A percentile compares a stretch with the other conserved stretches of the same genome.
Conservation (phyloP, 2,329 filamentous ascomycete genomes). For the Neurospora crassa region DNA sequence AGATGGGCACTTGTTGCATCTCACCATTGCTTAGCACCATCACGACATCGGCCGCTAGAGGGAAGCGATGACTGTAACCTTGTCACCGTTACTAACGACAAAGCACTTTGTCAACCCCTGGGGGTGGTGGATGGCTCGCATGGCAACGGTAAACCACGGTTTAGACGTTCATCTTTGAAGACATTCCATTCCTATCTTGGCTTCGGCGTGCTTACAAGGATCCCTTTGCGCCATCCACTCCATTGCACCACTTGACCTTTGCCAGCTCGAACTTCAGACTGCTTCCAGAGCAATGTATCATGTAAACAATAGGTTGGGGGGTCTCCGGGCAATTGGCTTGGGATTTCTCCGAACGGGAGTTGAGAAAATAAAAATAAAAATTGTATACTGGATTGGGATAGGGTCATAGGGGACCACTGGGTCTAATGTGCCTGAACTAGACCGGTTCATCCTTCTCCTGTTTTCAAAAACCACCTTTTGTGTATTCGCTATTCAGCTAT, state of each 20-base stretch:
- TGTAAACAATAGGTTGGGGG: not conserved
- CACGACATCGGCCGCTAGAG: not conserved
- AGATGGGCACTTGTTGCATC: not conserved
- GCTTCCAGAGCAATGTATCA: not conserved
- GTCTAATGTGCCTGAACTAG: not conserved
- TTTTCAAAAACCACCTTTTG: not conserved
- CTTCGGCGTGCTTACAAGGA: slow-evolving; percentile 5
- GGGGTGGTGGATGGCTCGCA: not conserved
- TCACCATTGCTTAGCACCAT: not conserved
- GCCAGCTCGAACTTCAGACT: not conserved
- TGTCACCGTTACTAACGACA: not conserved
- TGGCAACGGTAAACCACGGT: not conserved
- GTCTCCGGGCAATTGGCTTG: not conserved
- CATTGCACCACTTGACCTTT: not conserved
- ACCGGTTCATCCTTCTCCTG: not conserved
- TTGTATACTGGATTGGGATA: no score
- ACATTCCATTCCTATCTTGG: not conserved
- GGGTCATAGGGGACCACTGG: no score
- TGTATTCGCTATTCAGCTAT: not conserved
- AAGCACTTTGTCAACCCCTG: not conserved
- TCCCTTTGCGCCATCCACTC: slow-evolving; percentile 4
- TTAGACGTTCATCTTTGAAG: not conserved
- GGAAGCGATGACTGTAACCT: not conserved
- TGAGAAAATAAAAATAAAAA: not conserved
- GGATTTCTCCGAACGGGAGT: not conserved